A percentile compares a stretch with the other conserved stretches of the same genome.
Evolutionary conservation across 2,329 filamentous ascomycete species (phyloP).

Genomic region (Alternaria sp.): DNA sequence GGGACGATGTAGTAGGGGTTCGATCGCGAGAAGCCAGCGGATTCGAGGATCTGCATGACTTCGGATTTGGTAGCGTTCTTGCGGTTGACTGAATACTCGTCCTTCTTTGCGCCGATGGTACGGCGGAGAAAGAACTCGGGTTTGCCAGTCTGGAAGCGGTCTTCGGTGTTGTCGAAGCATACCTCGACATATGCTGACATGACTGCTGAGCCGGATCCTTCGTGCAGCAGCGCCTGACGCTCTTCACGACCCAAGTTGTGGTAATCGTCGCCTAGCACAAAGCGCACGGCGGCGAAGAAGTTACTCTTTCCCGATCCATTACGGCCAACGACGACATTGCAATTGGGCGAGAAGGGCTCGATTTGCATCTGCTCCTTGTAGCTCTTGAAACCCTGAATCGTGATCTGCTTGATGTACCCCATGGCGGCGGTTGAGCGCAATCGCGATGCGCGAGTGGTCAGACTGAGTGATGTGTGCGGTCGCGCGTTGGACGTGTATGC

Average conservation of each 20-base stretch:
- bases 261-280: constrained; percentile 97
- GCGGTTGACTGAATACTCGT: constrained; percentile 96
- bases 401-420: constrained; percentile 96
- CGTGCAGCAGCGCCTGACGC: constrained; percentile 93
- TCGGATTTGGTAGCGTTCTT: constrained; percentile 95
- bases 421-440: constrained; percentile 29
- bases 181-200: constrained; percentile 99
- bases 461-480: background rate
- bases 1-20: constrained; percentile 99
- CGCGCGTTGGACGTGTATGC: constrained; percentile 6
- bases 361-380: constrained; percentile 99
- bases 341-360: constrained; percentile 95
- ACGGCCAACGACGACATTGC: constrained; percentile 97
- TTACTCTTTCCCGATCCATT: constrained; percentile 99
- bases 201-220: constrained; percentile 95
- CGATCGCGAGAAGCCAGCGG: constrained; percentile 92
- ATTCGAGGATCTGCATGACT: constrained; percentile 93
- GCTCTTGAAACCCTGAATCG: constrained; percentile 99
- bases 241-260: constrained; percentile 95
- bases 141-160: constrained; percentile 91
- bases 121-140: constrained; percentile 89
- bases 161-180: constrained; percentile 97
- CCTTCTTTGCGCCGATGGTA: constrained; percentile 96
- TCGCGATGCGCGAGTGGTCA: background rate
- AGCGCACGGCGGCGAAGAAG: constrained; percentile 98